Base-by-base conservation (phyloP, 495 filamentous ascomycete species). In the Podospora didyma region DNA sequence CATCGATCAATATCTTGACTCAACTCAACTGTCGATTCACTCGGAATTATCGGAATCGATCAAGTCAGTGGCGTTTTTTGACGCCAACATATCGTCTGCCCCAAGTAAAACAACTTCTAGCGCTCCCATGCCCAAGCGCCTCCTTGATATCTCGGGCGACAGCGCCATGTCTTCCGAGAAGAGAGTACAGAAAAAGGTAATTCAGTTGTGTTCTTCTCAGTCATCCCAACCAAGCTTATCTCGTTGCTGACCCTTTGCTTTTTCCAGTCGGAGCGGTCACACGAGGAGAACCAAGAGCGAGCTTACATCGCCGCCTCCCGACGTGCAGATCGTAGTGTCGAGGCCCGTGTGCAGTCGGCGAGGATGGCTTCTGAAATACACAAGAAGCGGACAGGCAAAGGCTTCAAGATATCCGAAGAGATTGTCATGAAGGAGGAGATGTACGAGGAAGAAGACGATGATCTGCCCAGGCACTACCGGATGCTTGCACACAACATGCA, bases 251-350 rank as follows among this genome's bases (percentile, higher is more conserved):
- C 39, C 12, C n/a, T 31, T 9, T 31, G 26, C 26, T 2, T 42
- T 14, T 16, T 42, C 9, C 35, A 90, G 80, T 84, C 85, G 1
- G 84, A 88, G 62, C 73, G 89, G 28, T 88, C 85, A 7, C 86
- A 89, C 60, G 90, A 93, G 69, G 92, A 97, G 70, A 96, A 97
- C 58, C 89, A 94, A 70, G 93, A 97, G 73, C 81, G 92, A 60
- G 93, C 93, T 39, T 97, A 96, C 64, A 94, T 97, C 62, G 93
- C 94, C 10, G 93, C 93, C 2, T 97, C 93, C n/a, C 78, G 93
- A 58, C 81, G 93, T 49, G 87, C 89, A 63, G 93, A 97, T 64
- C 85, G 93, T 45, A 92, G 88, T 67, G 72, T 96, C 20, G 94
- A 97, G 72, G 92, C 93, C 23, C 84, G 93, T 10, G 75, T 96